A percentile compares a stretch with the other conserved stretches of the same genome.
Evolutionary conservation across 108 stramenopile species (phyloP).

Genomic region (Nitzschia sp.): DNA sequence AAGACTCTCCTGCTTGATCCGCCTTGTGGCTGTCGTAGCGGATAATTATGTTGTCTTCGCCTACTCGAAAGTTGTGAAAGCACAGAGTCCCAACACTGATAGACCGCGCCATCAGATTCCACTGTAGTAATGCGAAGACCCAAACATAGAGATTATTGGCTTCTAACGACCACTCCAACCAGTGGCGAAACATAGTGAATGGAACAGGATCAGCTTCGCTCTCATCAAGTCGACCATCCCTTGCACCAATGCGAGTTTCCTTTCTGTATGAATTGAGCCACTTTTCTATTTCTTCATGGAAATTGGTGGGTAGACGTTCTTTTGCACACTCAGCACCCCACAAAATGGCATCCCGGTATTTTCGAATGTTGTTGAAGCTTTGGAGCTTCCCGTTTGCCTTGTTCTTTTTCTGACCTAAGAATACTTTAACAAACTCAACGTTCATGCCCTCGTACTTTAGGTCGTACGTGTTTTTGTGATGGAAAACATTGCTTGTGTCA

Average conservation of each 20-base stretch:
- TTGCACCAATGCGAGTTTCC: slow-evolving; percentile 14
- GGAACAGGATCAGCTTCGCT: slow-evolving; percentile 36
- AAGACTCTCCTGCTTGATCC: slow-evolving; percentile 41
- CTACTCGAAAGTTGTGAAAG: slow-evolving; percentile 31
- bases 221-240: slow-evolving; percentile 26
- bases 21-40: slow-evolving; percentile 31
- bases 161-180: slow-evolving; percentile 23
- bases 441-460: slow-evolving; percentile 19
- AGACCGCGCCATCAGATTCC: slow-evolving; percentile 38
- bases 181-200: slow-evolving; percentile 15
- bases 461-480: slow-evolving; percentile 16
- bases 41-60: slow-evolving; percentile 20
- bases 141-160: slow-evolving; percentile 22
- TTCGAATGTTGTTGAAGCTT: slow-evolving; percentile 17
- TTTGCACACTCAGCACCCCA: slow-evolving; percentile 24
- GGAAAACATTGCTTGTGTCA: too few relatives aligned
- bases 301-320: slow-evolving; percentile 14
- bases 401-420: slow-evolving; percentile 11
- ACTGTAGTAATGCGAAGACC: slow-evolving; percentile 28
- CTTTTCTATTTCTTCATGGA: slow-evolving; percentile 25
- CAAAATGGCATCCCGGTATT: slow-evolving; percentile 42
- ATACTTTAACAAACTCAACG: slow-evolving; percentile 13
- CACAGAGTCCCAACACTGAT: slow-evolving; percentile 16
- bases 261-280: slow-evolving; percentile 27
- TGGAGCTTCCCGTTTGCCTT: slow-evolving; percentile 28